phyloP scores from a whole-genome alignment of 345 rosid genomes.

The Citrus australasica region DNA sequence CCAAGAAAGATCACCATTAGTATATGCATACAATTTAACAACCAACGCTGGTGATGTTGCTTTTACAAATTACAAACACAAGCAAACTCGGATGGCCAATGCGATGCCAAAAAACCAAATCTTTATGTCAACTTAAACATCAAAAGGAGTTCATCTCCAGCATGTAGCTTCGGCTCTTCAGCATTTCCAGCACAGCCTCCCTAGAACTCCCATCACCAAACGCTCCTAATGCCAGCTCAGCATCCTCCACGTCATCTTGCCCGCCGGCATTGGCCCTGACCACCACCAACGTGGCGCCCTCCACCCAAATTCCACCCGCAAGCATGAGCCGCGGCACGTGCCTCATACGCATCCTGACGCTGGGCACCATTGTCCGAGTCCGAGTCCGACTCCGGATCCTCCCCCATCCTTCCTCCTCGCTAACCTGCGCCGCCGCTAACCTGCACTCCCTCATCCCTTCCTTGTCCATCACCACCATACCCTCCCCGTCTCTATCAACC shows the following conservation, averaged over 20 bases:
- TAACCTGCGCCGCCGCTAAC: not conserved
- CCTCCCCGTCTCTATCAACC: constrained; percentile 41
- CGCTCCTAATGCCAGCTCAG: constrained; percentile 37
- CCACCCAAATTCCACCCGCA: constrained; percentile 15
- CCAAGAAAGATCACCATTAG: not conserved
- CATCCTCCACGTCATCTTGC: constrained; percentile 33
- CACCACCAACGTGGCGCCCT: constrained; percentile 43
- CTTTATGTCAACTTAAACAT: not conserved
- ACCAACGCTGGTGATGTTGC: too few relatives aligned
- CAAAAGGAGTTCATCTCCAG: constrained; percentile 52
- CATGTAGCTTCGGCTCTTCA: constrained; percentile 29
- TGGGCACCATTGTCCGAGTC: constrained; percentile 34
- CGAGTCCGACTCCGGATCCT: constrained; percentile 11
- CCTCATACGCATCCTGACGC: constrained; percentile 51
- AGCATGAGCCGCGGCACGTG: constrained; percentile 28
- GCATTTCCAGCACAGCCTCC: constrained; percentile 31
- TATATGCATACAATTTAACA: not conserved
- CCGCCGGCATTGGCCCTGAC: constrained; percentile 26
- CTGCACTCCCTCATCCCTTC: constrained; percentile 41
- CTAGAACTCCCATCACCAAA: constrained; percentile 32
- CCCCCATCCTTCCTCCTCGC: not conserved
- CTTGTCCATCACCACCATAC: constrained; percentile 36
- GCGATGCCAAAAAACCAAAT: not conserved
- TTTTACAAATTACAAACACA: not conserved
- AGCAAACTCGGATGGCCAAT: not conserved